Base-by-base conservation (phyloP, 352 stramenopile species). In the Phytophthora macrochlamydospora region DNA sequence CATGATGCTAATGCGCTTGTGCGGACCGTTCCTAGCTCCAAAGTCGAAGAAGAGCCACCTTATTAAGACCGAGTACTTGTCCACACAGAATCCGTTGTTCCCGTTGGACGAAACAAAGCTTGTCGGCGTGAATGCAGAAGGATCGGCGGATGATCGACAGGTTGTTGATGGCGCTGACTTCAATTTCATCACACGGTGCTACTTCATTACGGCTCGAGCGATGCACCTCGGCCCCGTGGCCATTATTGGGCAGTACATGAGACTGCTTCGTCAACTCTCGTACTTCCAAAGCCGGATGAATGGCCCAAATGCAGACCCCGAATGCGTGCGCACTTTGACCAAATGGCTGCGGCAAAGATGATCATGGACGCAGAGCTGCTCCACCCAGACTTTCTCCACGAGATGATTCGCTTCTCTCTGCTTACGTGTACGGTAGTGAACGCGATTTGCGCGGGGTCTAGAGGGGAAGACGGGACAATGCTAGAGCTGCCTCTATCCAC, bases 121-220 rank as follows among this genome's bases (percentile, higher is more conserved):
- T 33, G 52, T 92, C 1, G 71, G 69, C 4, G 28, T 48, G 33
- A 66, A 44, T 42, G 45, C 56, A 62, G 40, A 63, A 14, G 48
- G 60, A 53, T 30, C 55, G 30, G 40, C 33, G 0, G 58, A 82
- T 7, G 64, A 76, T 63, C 62, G 73, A 13, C 58, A 75, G 14
- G 24, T 49, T 2, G 52, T 37, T 7, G 65, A 65, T n/a, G 49
- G 62, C 0, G 62, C 61, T 2, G 71, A 97, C 30, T 98, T 98
- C 73, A 97, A 95, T 65, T 99, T 99, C 69, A 97, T 99, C 71
- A 97, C 97, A 9, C 85, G 97, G 40, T 98, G 91, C 64, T 99
- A 99, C 70, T 99, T 99, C 69, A 86, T 98, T 45, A 97, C 92
- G 11, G 94, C 93, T 43, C 81, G 96, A 24, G 84, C 92, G 1